Evolutionary conservation across 441 rosid species (phyloP).

Genomic region (Corymbia calophylla): DNA sequence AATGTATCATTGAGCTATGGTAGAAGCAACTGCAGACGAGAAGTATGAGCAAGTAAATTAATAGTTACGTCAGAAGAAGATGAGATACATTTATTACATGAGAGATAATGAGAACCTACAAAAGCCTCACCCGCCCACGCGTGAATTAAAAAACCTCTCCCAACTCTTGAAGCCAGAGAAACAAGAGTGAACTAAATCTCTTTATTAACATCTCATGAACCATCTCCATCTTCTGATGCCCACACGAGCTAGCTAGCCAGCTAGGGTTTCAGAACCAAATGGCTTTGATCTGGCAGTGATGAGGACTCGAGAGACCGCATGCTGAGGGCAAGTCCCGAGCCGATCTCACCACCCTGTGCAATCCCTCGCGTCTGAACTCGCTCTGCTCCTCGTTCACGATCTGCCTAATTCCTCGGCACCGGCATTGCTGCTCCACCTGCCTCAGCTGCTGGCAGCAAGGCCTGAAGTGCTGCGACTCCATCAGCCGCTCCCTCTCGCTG

Average conservation of each 20-base stretch:
- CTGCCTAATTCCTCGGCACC: neutral
- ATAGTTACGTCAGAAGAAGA: neutral
- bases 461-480: neutral
- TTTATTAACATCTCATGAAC: neutral
- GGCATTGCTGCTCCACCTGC: neutral
- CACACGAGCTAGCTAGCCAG: neutral
- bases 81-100: neutral
- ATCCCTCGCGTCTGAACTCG: neutral
- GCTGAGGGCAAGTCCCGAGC: neutral
- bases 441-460: slow-evolving; percentile 7
- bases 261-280: neutral
- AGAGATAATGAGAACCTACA: neutral
- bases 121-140: neutral
- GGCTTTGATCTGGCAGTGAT: neutral
- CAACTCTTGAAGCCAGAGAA: neutral
- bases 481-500: neutral
- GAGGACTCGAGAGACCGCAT: neutral
- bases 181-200: neutral
- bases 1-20: neutral
- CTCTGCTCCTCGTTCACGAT: neutral
- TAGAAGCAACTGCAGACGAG: neutral
- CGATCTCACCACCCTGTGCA: neutral
- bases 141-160: neutral
- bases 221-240: neutral
- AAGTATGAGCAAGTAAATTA: neutral